Evolutionary conservation across 2,329 filamentous ascomycete species (phyloP).

Genomic region (Penicillium crustosum): DNA sequence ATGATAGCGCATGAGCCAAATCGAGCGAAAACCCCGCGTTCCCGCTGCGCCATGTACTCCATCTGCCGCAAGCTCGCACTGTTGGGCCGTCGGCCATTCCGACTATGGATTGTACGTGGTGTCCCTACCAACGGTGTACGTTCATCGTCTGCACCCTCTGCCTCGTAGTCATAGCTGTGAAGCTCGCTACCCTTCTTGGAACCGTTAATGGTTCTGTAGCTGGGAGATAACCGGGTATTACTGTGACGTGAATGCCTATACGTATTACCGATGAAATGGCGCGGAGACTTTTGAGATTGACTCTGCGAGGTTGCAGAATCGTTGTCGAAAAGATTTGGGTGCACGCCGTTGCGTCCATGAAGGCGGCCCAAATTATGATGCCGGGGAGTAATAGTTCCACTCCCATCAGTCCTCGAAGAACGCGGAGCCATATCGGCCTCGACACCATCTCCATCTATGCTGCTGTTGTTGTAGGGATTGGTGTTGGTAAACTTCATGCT

Average conservation of each 20-base stretch:
- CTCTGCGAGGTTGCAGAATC: conserved; percentile 65
- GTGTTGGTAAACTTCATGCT: conserved; percentile 91
- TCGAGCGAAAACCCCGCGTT: conserved; percentile 65
- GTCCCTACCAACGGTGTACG: conserved; percentile 74
- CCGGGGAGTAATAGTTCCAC: conserved; percentile 59
- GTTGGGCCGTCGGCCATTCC: conserved; percentile 54
- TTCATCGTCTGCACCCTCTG: conserved; percentile 81
- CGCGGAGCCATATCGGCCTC: conserved; percentile 62
- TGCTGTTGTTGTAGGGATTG: conserved; percentile 59
- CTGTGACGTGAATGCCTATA: conserved; percentile 67
- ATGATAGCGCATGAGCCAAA: conserved; percentile 86
- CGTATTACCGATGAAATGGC: conserved; percentile 50
- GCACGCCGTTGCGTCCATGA: conserved; percentile 68
- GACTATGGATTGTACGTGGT: conserved; percentile 60
- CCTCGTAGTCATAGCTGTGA: conserved; percentile 77
- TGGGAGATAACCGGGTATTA: conserved; percentile 62
- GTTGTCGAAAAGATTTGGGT: conserved; percentile 71
- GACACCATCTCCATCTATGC: conserved; percentile 64
- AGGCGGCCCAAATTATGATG: conserved; percentile 75
- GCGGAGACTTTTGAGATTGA: conserved; percentile 65
- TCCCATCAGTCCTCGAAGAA: conserved; percentile 60
- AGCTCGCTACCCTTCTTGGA: conserved; percentile 61
- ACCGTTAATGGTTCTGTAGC: conserved; percentile 46
- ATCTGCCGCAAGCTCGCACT: conserved; percentile 64
- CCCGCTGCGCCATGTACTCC: conserved; percentile 69